phyloP scores from a whole-genome alignment of 2,329 filamentous ascomycete species.

The Botrytis aclada region DNA sequence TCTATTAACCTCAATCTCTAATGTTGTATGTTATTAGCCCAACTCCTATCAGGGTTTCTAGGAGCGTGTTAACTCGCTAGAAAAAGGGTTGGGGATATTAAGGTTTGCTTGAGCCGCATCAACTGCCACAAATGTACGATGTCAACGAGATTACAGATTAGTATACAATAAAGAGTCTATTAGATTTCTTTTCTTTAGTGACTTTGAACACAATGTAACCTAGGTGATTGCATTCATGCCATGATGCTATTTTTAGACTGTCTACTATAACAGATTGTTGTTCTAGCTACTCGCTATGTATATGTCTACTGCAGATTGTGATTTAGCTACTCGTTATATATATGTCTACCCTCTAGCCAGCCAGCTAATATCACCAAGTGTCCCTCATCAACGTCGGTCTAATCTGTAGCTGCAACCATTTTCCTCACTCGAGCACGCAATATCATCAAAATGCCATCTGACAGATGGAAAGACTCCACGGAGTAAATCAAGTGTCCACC shows the following conservation, averaged over 20 bases:
- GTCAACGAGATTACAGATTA: neutral
- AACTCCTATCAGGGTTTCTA: neutral
- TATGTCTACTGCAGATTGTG: neutral
- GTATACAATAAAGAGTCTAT: neutral
- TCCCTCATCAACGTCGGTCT: neutral
- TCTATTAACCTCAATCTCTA: neutral
- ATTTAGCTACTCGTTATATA: neutral
- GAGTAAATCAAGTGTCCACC: neutral
- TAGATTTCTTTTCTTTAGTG: neutral
- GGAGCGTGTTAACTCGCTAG: neutral
- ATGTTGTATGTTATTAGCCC: neutral
- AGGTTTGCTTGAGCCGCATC: conserved; percentile 5
- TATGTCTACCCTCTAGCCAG: neutral
- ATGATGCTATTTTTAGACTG: neutral
- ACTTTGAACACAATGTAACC: neutral
- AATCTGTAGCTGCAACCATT: neutral
- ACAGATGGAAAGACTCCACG: neutral
- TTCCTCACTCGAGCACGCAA: neutral
- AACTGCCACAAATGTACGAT: neutral
- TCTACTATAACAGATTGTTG: neutral
- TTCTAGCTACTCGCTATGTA: neutral
- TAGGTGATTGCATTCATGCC: neutral
- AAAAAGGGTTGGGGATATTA: neutral
- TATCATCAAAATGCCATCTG: neutral
- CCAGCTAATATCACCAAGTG: neutral